Evolutionary conservation across 352 stramenopile species (phyloP).

Genomic region (Globisporangium megalacanthum): DNA sequence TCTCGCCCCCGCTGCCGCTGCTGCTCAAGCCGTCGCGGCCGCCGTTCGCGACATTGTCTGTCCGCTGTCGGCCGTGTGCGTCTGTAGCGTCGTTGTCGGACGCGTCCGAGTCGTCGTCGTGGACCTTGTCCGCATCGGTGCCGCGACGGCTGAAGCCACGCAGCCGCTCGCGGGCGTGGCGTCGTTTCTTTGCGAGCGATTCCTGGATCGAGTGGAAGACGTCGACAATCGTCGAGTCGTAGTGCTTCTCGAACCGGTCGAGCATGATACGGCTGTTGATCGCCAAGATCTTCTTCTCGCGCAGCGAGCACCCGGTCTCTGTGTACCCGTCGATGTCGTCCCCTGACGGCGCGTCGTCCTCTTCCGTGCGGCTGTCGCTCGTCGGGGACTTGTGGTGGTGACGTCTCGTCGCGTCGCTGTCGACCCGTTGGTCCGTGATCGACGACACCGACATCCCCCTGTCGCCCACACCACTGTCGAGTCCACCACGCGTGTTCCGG

Average conservation of each 20-base stretch:
- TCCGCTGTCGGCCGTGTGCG: too few relatives aligned
- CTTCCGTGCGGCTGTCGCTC: constrained; percentile 9
- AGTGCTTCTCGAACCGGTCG: constrained; percentile 53
- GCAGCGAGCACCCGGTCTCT: constrained; percentile 26
- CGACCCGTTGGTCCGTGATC: background rate
- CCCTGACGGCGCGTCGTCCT: background rate
- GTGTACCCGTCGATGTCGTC: background rate
- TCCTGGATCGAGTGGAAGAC: constrained; percentile 44
- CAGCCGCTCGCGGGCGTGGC: constrained; percentile 1
- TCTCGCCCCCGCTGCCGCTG: constrained; percentile 29
- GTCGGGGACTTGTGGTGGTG: too few relatives aligned
- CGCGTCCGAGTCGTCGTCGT: background rate
- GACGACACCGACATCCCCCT: background rate
- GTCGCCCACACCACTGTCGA: background rate
- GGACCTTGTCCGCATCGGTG: background rate
- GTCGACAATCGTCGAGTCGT: constrained; percentile 54
- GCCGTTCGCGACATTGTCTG: too few relatives aligned
- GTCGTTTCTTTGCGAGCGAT: constrained; percentile 18
- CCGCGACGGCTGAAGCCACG: background rate
- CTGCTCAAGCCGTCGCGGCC: constrained; percentile 20
- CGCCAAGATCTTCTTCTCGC: constrained; percentile 51
- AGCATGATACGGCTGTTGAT: constrained; percentile 47
- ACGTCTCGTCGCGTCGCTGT: too few relatives aligned
- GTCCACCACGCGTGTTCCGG: background rate
- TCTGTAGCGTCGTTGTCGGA: too few relatives aligned